Percentiles rank a stretch among this genome's conserved stretches.
Evolutionary conservation across 2,329 filamentous ascomycete species (phyloP).

Genomic region (Colletotrichum shisoi): DNA sequence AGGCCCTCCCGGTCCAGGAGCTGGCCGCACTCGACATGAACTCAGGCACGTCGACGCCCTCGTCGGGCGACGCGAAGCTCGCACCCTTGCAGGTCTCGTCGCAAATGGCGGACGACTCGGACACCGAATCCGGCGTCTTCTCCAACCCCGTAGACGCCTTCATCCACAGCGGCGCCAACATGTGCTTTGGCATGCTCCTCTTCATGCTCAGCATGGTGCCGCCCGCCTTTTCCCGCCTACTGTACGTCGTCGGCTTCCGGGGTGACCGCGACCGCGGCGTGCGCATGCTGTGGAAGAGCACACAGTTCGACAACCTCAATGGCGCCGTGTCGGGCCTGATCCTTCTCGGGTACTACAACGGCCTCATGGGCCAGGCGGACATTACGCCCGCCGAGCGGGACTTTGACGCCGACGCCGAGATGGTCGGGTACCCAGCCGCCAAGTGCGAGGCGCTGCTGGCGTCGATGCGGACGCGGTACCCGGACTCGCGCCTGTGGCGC

Average conservation of each 20-base stretch:
- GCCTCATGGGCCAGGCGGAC: conserved; percentile 83
- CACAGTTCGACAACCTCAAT: conserved; percentile 85
- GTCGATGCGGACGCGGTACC: conserved; percentile 80
- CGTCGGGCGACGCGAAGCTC: conserved; percentile 23
- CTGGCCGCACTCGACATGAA: conserved; percentile 32
- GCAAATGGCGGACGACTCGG: conserved; percentile 26
- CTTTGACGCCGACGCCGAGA: conserved; percentile 61
- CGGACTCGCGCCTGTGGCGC: conserved; percentile 83
- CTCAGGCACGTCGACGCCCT: conserved; percentile 30
- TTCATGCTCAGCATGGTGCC: conserved; percentile 92
- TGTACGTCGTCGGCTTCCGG: conserved; percentile 88
- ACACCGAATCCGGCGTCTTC: conserved; percentile 56
- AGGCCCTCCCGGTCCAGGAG: conserved; percentile 17
- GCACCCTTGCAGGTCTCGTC: conserved; percentile 34
- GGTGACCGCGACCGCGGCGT: conserved; percentile 86
- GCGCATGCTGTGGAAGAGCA: conserved; percentile 88
- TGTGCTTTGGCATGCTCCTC: conserved; percentile 87
- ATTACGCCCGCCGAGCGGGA: conserved; percentile 75
- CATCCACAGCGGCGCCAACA: conserved; percentile 84
- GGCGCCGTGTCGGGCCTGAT: conserved; percentile 87
- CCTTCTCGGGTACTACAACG: conserved; percentile 87
- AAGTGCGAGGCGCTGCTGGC: conserved; percentile 72
- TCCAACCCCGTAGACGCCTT: conserved; percentile 83
- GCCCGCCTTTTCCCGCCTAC: conserved; percentile 83
- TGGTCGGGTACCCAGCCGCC: conserved; percentile 75